Evolutionary conservation across 352 stramenopile genomes (phyloP).

Genomic region (Phytophthora chlamydospora): DNA sequence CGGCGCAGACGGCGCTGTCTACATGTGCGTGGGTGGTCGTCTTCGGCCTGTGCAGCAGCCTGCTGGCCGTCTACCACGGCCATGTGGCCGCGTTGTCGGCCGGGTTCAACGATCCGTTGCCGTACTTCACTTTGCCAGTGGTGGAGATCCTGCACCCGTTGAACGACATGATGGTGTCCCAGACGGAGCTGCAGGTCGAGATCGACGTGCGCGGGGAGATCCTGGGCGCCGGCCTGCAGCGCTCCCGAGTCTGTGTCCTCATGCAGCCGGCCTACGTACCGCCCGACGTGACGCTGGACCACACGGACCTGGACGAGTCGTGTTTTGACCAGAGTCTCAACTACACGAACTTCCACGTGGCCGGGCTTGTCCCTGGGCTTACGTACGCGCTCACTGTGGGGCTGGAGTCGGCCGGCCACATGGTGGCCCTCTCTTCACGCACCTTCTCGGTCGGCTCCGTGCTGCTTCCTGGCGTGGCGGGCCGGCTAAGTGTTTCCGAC

Average conservation of each 20-base stretch:
- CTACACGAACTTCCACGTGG: slow-evolving; percentile 60
- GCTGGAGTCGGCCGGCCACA: slow-evolving; percentile 51
- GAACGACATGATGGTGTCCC: slow-evolving; percentile 50
- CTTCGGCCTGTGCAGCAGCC: not conserved
- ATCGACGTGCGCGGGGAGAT: slow-evolving; percentile 53
- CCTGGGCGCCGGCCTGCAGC: slow-evolving; percentile 25
- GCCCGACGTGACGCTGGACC: slow-evolving; percentile 44
- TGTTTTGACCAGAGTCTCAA: slow-evolving; percentile 67
- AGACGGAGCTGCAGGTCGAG: slow-evolving; percentile 58
- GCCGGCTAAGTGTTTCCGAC: slow-evolving; percentile 47
- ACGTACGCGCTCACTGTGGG: slow-evolving; percentile 61
- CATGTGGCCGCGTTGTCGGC: slow-evolving; percentile 22
- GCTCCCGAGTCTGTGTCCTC: slow-evolving; percentile 60
- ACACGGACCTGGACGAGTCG: slow-evolving; percentile 42
- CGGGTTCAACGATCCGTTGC: slow-evolving; percentile 39
- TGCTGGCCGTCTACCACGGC: slow-evolving; percentile 4
- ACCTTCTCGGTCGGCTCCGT: slow-evolving; percentile 68
- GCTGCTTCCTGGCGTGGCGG: slow-evolving; percentile 20
- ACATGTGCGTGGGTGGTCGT: not conserved
- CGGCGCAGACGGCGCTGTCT: not conserved
- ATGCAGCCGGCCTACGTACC: slow-evolving; percentile 56
- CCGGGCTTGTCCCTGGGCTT: slow-evolving; percentile 58
- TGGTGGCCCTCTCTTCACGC: slow-evolving; percentile 68
- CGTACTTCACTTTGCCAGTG: slow-evolving; percentile 34
- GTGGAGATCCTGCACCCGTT: slow-evolving; percentile 69